Conservation (phyloP, 495 filamentous ascomycete species). For the Neurospora intermedia region DNA sequence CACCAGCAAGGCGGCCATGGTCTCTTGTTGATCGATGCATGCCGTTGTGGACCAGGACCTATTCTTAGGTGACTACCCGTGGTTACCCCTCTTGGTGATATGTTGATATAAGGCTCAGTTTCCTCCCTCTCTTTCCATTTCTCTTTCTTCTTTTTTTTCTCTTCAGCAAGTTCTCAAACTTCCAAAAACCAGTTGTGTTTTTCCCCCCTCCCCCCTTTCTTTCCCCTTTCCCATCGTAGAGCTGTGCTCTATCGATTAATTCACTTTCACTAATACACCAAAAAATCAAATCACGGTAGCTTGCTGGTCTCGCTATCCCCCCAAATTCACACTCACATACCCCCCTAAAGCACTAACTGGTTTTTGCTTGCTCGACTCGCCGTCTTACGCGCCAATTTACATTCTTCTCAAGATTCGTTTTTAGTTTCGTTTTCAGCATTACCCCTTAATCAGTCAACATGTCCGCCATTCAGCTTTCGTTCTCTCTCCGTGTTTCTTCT, state of each 20-base stretch:
- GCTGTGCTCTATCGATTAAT: conserved; percentile 41
- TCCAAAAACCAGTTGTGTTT: conserved; percentile 50
- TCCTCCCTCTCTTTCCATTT: conserved; percentile 22
- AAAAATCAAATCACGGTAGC: conserved; percentile 29
- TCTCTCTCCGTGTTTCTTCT: conserved; percentile 87
- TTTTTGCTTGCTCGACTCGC: conserved; percentile 51
- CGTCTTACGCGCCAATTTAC: conserved; percentile 14
- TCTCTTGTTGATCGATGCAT: neutral
- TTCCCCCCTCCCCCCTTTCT: conserved; percentile 39
- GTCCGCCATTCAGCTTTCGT: conserved; percentile 76
- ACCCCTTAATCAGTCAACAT: conserved; percentile 44
- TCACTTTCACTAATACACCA: conserved; percentile 21
- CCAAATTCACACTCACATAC: conserved; percentile 23
- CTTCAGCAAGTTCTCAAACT: conserved; percentile 69
- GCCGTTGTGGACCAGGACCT: conserved; percentile 2
- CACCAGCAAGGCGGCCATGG: neutral
- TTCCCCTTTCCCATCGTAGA: conserved; percentile 37
- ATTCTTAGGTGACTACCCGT: conserved; percentile 15
- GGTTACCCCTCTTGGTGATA: conserved; percentile 14
- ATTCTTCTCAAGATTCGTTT: conserved; percentile 18
- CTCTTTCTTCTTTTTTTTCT: conserved; percentile 38
- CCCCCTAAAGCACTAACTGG: conserved; percentile 32
- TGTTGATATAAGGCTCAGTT: conserved; percentile 38
- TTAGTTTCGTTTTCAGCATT: conserved; percentile 24
- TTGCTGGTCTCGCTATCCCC: conserved; percentile 36